These are phyloP conservation scores for Penicillium maclennaniae DNA, from an alignment of 495 filamentous ascomycete species.

Conservation along the genomic window DNA sequence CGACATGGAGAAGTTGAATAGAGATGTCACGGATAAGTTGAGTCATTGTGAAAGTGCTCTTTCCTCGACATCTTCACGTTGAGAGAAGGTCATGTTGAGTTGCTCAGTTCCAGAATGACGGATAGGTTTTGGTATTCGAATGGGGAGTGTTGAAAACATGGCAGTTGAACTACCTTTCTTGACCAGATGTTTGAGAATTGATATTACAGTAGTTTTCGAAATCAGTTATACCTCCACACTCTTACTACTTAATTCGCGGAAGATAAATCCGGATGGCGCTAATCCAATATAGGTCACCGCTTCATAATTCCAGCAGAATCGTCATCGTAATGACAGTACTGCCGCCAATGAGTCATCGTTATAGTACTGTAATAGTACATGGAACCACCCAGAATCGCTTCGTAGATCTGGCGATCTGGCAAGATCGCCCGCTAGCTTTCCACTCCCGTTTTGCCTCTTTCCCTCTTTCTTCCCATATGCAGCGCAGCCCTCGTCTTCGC, in stretches of 20 bases:
- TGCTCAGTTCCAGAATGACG: too few relatives aligned
- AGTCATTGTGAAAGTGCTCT: not conserved
- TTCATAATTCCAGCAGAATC: not conserved
- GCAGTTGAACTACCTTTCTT: too few relatives aligned
- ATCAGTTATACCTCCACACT: too few relatives aligned
- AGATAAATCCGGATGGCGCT: too few relatives aligned
- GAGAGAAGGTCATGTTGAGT: too few relatives aligned
- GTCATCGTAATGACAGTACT: not conserved
- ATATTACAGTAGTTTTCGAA: too few relatives aligned
- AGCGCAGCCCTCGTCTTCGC: constrained; percentile 2
- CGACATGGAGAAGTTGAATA: not conserved
- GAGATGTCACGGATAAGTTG: not conserved
- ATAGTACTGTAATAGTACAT: constrained; percentile 9
- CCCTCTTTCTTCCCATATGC: constrained; percentile 7
- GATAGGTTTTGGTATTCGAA: too few relatives aligned
- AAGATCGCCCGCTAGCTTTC: constrained; percentile 5
- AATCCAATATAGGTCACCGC: not conserved
- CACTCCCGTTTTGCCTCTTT: constrained; percentile 3
- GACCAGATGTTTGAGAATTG: too few relatives aligned
- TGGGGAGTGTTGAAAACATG: too few relatives aligned
- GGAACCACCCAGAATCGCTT: not conserved
- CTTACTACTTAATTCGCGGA: too few relatives aligned
- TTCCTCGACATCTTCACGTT: too few relatives aligned
- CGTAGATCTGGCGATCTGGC: constrained; percentile 9
- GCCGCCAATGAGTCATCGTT: not conserved